Percentiles rank a stretch among this genome's conserved stretches.
These are phyloP conservation scores for Rhodotorula diobovata DNA, from an alignment of 768 basidiomycete genomes.

Conservation along the genomic window DNA sequence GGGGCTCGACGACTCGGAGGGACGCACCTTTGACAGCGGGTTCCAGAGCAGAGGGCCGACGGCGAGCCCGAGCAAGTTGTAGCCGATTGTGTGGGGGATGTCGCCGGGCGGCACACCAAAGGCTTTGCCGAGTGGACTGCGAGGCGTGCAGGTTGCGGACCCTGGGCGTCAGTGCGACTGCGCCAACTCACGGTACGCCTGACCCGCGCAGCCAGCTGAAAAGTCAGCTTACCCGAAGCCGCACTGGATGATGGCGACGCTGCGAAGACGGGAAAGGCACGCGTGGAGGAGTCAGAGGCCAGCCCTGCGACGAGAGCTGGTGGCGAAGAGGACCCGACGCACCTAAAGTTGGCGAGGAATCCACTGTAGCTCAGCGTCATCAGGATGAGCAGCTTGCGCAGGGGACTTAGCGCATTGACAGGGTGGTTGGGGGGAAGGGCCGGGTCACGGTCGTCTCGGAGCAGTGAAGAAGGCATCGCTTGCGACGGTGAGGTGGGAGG, in stretches of 20 bases:
- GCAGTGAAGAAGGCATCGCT: neutral
- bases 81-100: slow-evolving; percentile 37
- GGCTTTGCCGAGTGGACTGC: slow-evolving; percentile 17
- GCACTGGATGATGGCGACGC: slow-evolving; percentile 3
- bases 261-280: neutral
- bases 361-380: slow-evolving; percentile 35
- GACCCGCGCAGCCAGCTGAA: too few species aligned
- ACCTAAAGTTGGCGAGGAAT: slow-evolving; percentile 42
- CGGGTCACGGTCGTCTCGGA: neutral
- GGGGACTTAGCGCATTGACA: slow-evolving; percentile 32
- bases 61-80: slow-evolving; percentile 40
- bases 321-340: neutral
- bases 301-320: too few species aligned
- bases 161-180: too few species aligned
- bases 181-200: too few species aligned
- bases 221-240: neutral
- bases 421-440: slow-evolving; percentile 37
- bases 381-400: slow-evolving; percentile 37
- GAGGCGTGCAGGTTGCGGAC: too few species aligned
- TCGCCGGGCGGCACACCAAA: slow-evolving; percentile 27
- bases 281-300: neutral
- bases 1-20: neutral
- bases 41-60: slow-evolving; percentile 42
- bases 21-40: slow-evolving; percentile 9
- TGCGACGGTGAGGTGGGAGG: too few species aligned